Evolutionary conservation across 495 filamentous ascomycete genomes (phyloP), one percentile per base, ranked within the genome.

Genomic region (Glarea lozoyensis): DNA sequence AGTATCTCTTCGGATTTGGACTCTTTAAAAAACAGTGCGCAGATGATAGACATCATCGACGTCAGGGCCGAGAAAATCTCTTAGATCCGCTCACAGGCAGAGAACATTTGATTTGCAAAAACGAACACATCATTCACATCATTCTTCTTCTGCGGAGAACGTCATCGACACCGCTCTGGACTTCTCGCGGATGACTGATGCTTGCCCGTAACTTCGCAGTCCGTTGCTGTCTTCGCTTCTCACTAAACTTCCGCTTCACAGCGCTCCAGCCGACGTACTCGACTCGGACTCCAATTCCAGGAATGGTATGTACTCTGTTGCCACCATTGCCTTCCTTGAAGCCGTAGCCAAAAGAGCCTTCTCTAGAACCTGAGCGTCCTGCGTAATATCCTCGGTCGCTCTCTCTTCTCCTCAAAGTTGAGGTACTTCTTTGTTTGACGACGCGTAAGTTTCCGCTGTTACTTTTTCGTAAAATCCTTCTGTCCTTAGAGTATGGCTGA

Each of bases 131-230:
- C 25, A 29, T 7, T 7, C 25, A 20, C 35, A 11, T 16, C 17
- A 16, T 37, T 37, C 15, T 7, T 21, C 38, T 36, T 24, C 24
- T 48, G 20, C 50, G 30, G 12, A 75, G 65, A 25, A 75, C 65
- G 24, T 75, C 73, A 13, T 69, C 69, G 6, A 74, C 61, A 10
- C 71, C 71, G 38, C 71, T 67, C 37, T 65, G 55, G 17, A 75
- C 67, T 24, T 67, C 68, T 22, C 60, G 56, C 3, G 72, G 72
- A 0, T 57, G 59, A 36, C 66, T 69, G 24, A 93, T 94, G 50
- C 72, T 83, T 43, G 73, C 68, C 53, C 83, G 74, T 40, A 93
- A 66, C 49, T 74, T 79, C 61, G 86, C 84, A 15, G 76, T 72
- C 33, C 76, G 68, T 50, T 75, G 78, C 62, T 87, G 82, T 19